phyloP scores from a whole-genome alignment of 2,329 filamentous ascomycete species.

The Knoxdaviesia proteae region DNA sequence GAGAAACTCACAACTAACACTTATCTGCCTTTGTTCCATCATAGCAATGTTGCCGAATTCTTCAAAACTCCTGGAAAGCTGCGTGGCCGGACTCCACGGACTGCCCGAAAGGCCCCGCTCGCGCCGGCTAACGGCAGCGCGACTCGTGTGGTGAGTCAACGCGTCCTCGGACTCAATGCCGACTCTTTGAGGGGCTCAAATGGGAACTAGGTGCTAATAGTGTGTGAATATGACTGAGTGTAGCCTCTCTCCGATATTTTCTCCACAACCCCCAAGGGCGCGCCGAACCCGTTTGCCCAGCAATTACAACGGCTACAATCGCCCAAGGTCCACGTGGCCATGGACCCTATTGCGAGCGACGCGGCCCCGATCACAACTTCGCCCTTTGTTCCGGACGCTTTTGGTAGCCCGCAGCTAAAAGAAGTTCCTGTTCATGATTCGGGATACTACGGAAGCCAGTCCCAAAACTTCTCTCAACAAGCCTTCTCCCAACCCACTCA shows the following conservation, averaged over 20 bases:
- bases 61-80: constrained; percentile 85
- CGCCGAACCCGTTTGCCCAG: constrained; percentile 31
- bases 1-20: neutral
- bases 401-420: neutral
- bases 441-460: constrained; percentile 50
- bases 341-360: too few species aligned
- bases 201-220: too few species aligned
- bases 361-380: too few species aligned
- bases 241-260: constrained; percentile 41
- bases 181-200: too few species aligned
- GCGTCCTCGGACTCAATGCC: too few species aligned
- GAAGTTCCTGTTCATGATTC: constrained; percentile 29
- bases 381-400: too few species aligned
- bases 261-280: constrained; percentile 31
- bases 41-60: constrained; percentile 76
- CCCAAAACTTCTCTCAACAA: neutral
- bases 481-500: too few species aligned
- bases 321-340: too few species aligned
- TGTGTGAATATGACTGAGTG: neutral
- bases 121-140: too few species aligned
- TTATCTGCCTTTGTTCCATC: neutral
- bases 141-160: too few species aligned
- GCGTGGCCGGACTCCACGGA: constrained; percentile 62
- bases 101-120: constrained; percentile 30
- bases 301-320: constrained; percentile 9